Evolutionary conservation across 495 filamentous ascomycete genomes (phyloP), one percentile per base, ranked within the genome.

Genomic region (Penicillium salamii): DNA sequence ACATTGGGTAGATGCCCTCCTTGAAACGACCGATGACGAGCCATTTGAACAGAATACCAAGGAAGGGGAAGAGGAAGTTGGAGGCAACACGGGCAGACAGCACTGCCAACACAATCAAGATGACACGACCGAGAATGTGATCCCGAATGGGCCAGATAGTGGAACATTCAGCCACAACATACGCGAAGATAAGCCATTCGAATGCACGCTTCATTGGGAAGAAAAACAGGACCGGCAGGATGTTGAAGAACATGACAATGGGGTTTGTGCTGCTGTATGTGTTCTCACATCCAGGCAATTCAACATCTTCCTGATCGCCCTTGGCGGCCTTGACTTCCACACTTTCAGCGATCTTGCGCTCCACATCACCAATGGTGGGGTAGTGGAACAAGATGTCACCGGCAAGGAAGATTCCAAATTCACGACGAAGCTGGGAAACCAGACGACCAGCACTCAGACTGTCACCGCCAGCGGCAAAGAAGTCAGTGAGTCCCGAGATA

Each of bases 1-100:
- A 77, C 73, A 77, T 76, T 18, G 74, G 73, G 33, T 64, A 76
- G 14, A 76, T 47, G 4, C 74, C 74, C 47, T 68, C 64, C 23
- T 58, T 52, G 50, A 71, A 70, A 3, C 66, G 62, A 7, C 74
- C 73, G 39, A 77, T 69, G 34, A 76, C 57, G 2, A 70, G 3
- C 74, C 73, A 77, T 45, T 77, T 77, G 44, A 65, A 59, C 5
- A 54, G 12, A 11, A 76, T 74, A 11, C 58, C 70, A 31, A 63
- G 29, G 17, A 72, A 28, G 14, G 74, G 74, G 6, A 51, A 40
- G 3, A 65, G 43, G 7, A 62, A 39, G 8, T 59, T 51, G 5
- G 61, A 57, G n/a, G 50, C 46, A 0, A 65, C 7, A 7, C 59
- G 63, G 24, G 70, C 56, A 26, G 68, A 42, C 7, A 63, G 11